Base-by-base conservation (phyloP, 2,329 filamentous ascomycete genomes). In the Chaetomium strumarium region DNA sequence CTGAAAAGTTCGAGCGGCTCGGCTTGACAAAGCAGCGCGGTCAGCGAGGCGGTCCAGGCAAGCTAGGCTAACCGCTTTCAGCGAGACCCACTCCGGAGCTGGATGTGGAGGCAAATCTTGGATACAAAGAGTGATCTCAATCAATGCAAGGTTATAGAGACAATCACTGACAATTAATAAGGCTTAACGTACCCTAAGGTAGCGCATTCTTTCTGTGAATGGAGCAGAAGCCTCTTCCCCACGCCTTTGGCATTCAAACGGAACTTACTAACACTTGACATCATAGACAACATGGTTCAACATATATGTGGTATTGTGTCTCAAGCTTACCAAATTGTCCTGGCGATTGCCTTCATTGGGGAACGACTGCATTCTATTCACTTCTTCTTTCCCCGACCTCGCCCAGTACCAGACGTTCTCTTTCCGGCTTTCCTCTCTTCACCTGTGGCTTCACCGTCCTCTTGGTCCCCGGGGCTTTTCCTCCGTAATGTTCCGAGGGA, bases 401-500 rank as follows among this genome's bases (percentile, higher is more conserved):
- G 60, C n/a, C 57, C 54, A 14, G 37, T 7, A 10, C 68, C 62
- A 63, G 72, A 57, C 36, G 65, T 59, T 64, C 74, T 80, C 67
- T 72, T 77, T 52, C 53, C 63, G 45, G 62, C 60, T 40, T 53
- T 63, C 63, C 64, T 74, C 57, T 73, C 73, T 29, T 68, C 72
- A 2, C 67, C 72, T 24, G 75, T 75, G 16, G 70, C 74, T 52
- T 83, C 79, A 31, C 81, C 81, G 62, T 84, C 82, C 58, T 83
- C 83, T 60, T 85, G 77, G 45, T 86, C 84, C 1, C 88, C 88
- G 11, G 89, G 84, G 66, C 89, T 96, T 66, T 90, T 86, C 54
- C 90, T 80, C 59, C 92, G 80, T 78, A 95, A 92, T 43, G 93
- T 95, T 11, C 92, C 92, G 1, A 81, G 80, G 16, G 79, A 81